Conservation (phyloP, 2,329 filamentous ascomycete species). For the Cercospora beticola region DNA sequence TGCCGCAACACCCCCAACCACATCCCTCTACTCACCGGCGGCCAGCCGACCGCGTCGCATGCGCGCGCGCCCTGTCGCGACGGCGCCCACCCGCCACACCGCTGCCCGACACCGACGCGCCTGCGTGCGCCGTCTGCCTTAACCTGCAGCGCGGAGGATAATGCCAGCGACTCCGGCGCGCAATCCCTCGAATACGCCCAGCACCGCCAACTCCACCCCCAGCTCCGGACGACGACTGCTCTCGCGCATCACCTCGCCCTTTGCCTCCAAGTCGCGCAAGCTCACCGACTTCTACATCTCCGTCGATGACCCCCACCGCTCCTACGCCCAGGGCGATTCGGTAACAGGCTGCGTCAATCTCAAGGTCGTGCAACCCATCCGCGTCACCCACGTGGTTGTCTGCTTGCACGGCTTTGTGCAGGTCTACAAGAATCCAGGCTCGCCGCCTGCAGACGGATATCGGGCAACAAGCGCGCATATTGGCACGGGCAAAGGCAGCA, state of each 20-base stretch:
- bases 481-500: conserved; percentile 56
- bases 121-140: neutral
- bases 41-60: conserved; percentile 5
- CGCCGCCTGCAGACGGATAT: conserved; percentile 54
- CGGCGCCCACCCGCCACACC: neutral
- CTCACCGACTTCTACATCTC: conserved; percentile 76
- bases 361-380: conserved; percentile 69
- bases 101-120: neutral
- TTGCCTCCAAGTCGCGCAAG: conserved; percentile 60
- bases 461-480: conserved; percentile 51
- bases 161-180: conserved; percentile 21
- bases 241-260: conserved; percentile 57
- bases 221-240: conserved; percentile 43
- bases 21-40: neutral
- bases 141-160: conserved; percentile 2
- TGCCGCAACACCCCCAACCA: neutral
- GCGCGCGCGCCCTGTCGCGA: conserved; percentile 16
- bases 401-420: conserved; percentile 76
- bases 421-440: conserved; percentile 70
- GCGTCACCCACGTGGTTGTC: conserved; percentile 78
- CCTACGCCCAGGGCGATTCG: conserved; percentile 72
- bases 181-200: conserved; percentile 14
- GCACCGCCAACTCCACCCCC: conserved; percentile 9
- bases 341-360: conserved; percentile 72
- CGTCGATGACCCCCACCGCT: conserved; percentile 73